Base-by-base conservation (phyloP, 805 yeast genomes). In the Metschnikowia peoriensis region DNA sequence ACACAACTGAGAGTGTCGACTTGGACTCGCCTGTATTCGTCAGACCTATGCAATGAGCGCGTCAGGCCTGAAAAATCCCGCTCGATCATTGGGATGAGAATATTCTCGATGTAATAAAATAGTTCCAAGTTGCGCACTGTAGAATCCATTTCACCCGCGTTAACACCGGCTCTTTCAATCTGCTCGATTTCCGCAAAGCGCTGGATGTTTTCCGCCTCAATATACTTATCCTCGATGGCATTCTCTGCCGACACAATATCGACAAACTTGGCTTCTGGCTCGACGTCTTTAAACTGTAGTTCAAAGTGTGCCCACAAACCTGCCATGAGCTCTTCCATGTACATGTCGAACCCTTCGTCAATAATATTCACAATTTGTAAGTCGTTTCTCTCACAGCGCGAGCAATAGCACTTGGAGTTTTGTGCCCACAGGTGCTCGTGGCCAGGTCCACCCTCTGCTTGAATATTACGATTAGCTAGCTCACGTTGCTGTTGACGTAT, bases 311-410 rank as follows among this genome's bases (percentile, higher is more conserved):
- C 53, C 53, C 53, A 50, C 17, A 50, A 28, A 6, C 49, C 53
- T 9, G 35, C 49, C 35, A 50, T 35, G 28, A 50, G 53, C 15
- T 46, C 49, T 9, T 46, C 47, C 53, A 50, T 50, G 29, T 50
- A 46, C 11, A 37, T 40, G 22, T 41, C 49, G 22, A 50, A 50
- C 40, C 53, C 53, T 63, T 88, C 94, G n/a, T 45, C 49, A 17
- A 50, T 50, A 41, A 41, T 27, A 38, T 46, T 46, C 40, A 46
- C 46, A 56, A 89, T 80, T 14, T 89, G 82, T 47, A 74, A 68
- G 61, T 85, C 83, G 59, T 87, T 85, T 44, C 88, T 79, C 1
- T 92, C 93, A 70, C 97, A 92, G 16, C 83, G 83, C 4, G 84
- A 72, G 65, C 97, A 92, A 52, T 82, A 78, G 66, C 97, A 91